Conservation (phyloP, 768 basidiomycete species). For the Vararia minispora region DNA sequence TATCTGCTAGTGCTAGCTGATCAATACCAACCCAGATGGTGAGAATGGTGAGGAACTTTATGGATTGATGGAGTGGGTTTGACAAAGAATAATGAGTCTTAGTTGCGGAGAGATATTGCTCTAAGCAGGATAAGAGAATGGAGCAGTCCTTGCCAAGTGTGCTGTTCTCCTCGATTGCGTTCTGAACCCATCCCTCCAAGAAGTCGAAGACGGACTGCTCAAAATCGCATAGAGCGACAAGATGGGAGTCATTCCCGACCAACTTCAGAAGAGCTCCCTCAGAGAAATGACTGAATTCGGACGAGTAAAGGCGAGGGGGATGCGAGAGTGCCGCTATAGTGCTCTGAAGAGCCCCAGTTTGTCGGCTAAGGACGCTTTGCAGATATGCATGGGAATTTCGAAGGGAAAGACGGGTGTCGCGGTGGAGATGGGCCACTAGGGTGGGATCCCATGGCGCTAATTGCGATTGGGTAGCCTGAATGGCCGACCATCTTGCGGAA, state of each 20-base stretch:
- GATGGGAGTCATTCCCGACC: background rate
- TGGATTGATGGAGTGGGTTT: constrained; percentile 16
- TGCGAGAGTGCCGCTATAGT: background rate
- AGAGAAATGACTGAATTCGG: constrained; percentile 1
- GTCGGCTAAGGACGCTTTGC: background rate
- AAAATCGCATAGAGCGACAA: constrained; percentile 6
- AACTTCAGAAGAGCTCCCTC: background rate
- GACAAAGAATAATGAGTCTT: background rate
- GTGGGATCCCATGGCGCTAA: background rate
- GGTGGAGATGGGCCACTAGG: background rate
- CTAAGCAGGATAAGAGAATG: constrained; percentile 4
- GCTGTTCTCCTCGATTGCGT: background rate
- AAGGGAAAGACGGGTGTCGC: constrained; percentile 4
- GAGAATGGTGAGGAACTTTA: constrained; percentile 34
- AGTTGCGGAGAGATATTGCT: constrained; percentile 4
- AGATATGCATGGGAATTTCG: background rate
- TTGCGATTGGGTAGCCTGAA: background rate
- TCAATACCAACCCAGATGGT: constrained; percentile 42
- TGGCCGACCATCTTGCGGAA: constrained; percentile 1
- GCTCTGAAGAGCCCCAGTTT: background rate
- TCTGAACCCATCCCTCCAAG: constrained; percentile 1
- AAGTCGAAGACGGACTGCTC: constrained; percentile 1
- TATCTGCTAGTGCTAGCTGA: constrained; percentile 19
- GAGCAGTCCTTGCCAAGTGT: no score
- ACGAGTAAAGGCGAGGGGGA: background rate